Evolutionary conservation across 164 flowering plant genomes (phyloP), one percentile per base, ranked within the genome.

Genomic region (Magnolia officinalis): DNA sequence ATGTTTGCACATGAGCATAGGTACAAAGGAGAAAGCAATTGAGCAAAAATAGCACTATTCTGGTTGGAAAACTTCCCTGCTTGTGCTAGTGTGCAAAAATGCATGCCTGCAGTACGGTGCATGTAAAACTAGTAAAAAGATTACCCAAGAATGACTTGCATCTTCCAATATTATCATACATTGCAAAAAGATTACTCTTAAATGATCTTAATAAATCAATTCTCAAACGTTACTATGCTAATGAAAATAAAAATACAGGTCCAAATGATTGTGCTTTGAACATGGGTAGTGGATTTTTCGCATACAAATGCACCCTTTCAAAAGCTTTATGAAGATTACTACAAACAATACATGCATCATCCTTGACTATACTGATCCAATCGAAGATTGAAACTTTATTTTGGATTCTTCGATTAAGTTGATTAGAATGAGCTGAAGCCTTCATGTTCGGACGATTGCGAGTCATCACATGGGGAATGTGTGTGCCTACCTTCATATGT

Each of bases 401-500:
- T 65, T 11, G 21, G 9, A 21, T 65, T 11, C 68, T 24, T 65
- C 13, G 21, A 13, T 65, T 7, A 65, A 74, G 50, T 7, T n/a
- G 50, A 20, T 50, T 81, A 92, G 76, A 90, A 92, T 1, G 94
- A 84, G 63, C 82, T 78, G 72, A 88, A 87, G 74, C 90, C 81
- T 67, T 91, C 96, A 58, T 86, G 90, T 55, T 92, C 94, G 0
- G 91, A 88, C 24, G 94, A 89, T 79, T 86, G 90, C 0, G 92
- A 85, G 76, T 92, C 96, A 49, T 92, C 96, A 23, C 82, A 87
- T 21, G 94, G 94, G 75, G 88, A 79, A 78, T 92, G 96, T 71
- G 82, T 89, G 84, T 92, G 97, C 74, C 93, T 84, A 29, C 97
- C 97, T 89, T 92, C 97, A 63, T 92, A 92, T 8, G 97, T 92